Percentiles rank a stretch among this genome's conserved stretches.
Conservation (phyloP, 2,329 filamentous ascomycete species). For the Macrophomina pseudophaseolina region DNA sequence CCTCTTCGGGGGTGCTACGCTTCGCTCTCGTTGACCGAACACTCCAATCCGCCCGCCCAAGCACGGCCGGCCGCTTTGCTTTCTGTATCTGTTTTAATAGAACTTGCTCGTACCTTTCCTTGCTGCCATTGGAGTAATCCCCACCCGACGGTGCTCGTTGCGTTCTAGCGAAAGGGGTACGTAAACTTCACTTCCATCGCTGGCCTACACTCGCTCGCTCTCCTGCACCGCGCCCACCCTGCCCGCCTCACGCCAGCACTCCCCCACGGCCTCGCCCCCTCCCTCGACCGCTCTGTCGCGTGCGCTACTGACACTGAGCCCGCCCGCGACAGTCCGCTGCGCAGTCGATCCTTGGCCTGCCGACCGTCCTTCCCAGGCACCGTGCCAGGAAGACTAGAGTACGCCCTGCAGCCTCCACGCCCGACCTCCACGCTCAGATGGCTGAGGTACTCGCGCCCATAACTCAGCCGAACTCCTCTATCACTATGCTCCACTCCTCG, state of each 20-base stretch:
- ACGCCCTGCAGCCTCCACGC: conserved; percentile 22
- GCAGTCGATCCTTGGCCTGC: conserved; percentile 29
- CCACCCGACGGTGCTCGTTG: conserved; percentile 31
- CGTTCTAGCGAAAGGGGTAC: conserved; percentile 35
- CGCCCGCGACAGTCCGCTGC: conserved; percentile 9
- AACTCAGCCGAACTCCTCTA: conserved; percentile 52
- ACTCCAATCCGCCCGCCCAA: conserved; percentile 5
- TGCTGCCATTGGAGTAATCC: conserved; percentile 37
- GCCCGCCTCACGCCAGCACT: conserved; percentile 18
- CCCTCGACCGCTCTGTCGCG: conserved; percentile 16
- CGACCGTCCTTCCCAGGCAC: conserved; percentile 32
- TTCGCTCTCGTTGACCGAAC: conserved; percentile 26
- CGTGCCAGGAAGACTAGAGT: conserved; percentile 30
- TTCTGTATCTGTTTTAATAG: conserved; percentile 47
- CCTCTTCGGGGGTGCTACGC: conserved; percentile 24
- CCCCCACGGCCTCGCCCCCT: conserved; percentile 29
- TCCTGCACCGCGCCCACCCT: conserved; percentile 30
- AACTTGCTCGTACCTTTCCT: conserved; percentile 32
- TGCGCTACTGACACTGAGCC: conserved; percentile 16
- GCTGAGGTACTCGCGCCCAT: conserved; percentile 55
- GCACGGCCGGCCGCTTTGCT: conserved; percentile 37
- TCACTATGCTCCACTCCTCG: conserved; percentile 57
- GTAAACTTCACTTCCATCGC: conserved; percentile 32
- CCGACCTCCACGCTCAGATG: conserved; percentile 38
- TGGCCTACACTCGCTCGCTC: conserved; percentile 32